Evolutionary conservation across 768 basidiomycete genomes (phyloP).

Genomic region (Filobasidium wieringae): DNA sequence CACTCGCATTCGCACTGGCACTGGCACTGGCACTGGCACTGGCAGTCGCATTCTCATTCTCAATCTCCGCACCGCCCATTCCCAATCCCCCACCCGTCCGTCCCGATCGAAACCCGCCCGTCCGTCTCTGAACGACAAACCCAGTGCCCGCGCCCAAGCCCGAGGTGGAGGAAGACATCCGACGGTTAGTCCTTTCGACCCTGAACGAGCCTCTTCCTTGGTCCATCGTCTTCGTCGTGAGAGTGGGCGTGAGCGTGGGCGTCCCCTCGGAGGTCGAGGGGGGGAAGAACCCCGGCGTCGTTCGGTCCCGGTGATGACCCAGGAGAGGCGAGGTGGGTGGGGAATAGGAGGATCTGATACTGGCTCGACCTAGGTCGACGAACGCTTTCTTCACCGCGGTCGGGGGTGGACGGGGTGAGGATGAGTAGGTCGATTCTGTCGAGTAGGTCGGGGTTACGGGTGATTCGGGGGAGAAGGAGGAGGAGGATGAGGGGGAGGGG

Average conservation of each 20-base stretch:
- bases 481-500: background rate
- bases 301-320: too few relatives aligned
- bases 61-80: background rate
- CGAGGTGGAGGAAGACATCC: background rate
- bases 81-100: background rate
- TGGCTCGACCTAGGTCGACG: background rate
- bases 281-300: too few relatives aligned
- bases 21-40: background rate
- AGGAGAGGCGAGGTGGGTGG: too few relatives aligned
- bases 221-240: too few relatives aligned
- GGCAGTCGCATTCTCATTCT: background rate
- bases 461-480: background rate
- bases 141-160: background rate
- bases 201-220: too few relatives aligned
- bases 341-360: background rate
- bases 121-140: background rate
- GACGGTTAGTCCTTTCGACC: too few relatives aligned
- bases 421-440: background rate
- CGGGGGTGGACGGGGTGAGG: background rate
- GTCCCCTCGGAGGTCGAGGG: too few relatives aligned
- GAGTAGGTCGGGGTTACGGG: too few relatives aligned
- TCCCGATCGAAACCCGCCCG: background rate
- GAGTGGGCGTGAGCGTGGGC: too few relatives aligned
- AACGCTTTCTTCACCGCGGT: background rate
- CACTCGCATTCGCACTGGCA: background rate